Conservation (phyloP, 805 yeast genomes). For the Danielozyma ontarioensis region DNA sequence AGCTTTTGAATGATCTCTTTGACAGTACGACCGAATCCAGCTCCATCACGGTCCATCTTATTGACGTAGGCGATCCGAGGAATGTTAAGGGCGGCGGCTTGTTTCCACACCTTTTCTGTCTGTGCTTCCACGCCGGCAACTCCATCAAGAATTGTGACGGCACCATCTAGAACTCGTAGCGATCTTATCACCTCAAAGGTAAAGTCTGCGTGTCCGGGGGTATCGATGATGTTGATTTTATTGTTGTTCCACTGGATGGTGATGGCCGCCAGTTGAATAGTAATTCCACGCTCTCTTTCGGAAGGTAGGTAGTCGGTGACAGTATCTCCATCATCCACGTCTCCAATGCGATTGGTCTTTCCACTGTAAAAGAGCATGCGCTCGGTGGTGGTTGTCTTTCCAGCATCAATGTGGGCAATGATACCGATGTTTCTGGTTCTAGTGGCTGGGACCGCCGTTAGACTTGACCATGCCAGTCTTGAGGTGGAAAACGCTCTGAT, state of each 20-base stretch:
- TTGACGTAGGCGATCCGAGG: slow-evolving; percentile 82
- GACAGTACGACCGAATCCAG: slow-evolving; percentile 88
- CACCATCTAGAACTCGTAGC: slow-evolving; percentile 88
- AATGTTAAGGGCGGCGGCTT: slow-evolving; percentile 59
- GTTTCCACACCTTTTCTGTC: slow-evolving; percentile 95
- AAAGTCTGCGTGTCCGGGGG: slow-evolving; percentile 98
- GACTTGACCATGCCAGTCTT: too few relatives aligned
- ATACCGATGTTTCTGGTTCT: slow-evolving; percentile 84
- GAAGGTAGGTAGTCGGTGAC: slow-evolving; percentile 89
- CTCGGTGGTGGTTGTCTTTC: slow-evolving; percentile 96
- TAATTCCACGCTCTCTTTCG: slow-evolving; percentile 89
- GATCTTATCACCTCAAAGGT: slow-evolving; percentile 91
- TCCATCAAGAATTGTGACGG: slow-evolving; percentile 86
- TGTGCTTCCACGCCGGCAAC: slow-evolving; percentile 99
- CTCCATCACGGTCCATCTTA: slow-evolving; percentile 96
- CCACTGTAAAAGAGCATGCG: slow-evolving; percentile 91
- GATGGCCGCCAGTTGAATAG: slow-evolving; percentile 95
- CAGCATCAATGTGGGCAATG: slow-evolving; percentile 99
- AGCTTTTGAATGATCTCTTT: slow-evolving; percentile 74
- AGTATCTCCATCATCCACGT: slow-evolving; percentile 96
- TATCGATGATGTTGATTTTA: slow-evolving; percentile 83
- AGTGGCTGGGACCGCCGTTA: slow-evolving; percentile 24
- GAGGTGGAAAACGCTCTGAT: too few relatives aligned
- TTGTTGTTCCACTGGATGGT: slow-evolving; percentile 79
- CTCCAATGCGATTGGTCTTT: slow-evolving; percentile 71